Base-by-base conservation (phyloP, 1,139 yeast species). In the Meyerozyma carpophila region DNA sequence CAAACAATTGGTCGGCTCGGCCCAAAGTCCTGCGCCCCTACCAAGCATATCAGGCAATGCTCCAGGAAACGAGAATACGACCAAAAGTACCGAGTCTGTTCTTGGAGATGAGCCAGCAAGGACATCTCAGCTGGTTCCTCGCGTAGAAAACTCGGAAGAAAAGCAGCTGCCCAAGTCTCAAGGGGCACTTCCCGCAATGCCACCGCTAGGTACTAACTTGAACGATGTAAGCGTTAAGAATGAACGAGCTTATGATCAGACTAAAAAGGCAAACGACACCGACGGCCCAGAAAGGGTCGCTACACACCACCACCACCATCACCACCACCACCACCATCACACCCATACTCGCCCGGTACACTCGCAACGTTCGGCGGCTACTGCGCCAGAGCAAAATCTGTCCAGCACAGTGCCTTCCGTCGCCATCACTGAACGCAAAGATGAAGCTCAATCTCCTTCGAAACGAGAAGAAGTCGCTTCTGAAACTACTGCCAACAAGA, bases 271-370 rank as follows among this genome's bases (percentile, higher is more conserved):
- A 21, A 21, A 21, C 24, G 24, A 21, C 24, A 21, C 24, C 24
- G 24, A 21, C 24, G 8, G 24, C 6, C 4, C 24, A 21, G 24
- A 21, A 21, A 21, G 6, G 6, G 24, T 21, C 24, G 24, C 24
- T 21, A 21, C 24, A 31, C 46, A 41, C 28, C 48, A 42, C 26
- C 47, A 32, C 3, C 44, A 43, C 24, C 49, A 42, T 36, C 48
- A 44, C 36, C 48, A 48, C 20, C 49, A 43, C 16, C 52, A 49
- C 18, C 53, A 47, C 38, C 60, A 46, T 31, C 48, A 43, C 39
- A 43, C 28, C 13, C 18, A 36, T 4, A 41, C 31, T 21, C 24
- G 24, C 24, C 24, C 24, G 6, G 4, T 6, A 5, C 24, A 21
- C 8, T 21, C 24, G 8, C 24, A 21, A 21, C 4, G 4, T 21